A percentile compares a stretch with the other conserved stretches of the same genome.
phyloP scores from a whole-genome alignment of 192 early-diverging fungal genomes.

The Dispira simplex region DNA sequence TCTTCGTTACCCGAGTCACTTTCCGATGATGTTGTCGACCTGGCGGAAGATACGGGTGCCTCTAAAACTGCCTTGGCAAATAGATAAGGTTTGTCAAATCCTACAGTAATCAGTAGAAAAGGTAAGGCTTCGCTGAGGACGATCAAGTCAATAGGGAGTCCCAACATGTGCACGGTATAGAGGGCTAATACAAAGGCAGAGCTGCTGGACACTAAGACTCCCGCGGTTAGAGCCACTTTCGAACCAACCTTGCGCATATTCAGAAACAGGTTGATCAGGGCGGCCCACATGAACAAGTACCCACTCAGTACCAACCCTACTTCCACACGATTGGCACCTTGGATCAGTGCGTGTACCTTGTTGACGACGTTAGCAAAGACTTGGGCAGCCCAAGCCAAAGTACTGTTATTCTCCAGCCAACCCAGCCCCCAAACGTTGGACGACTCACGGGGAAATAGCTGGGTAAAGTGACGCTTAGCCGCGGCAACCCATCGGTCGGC shows the following conservation, averaged over 20 bases:
- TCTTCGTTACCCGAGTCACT: background rate
- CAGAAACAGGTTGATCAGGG: conserved; percentile 60
- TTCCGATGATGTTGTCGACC: background rate
- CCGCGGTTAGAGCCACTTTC: conserved; percentile 53
- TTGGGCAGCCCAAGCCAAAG: conserved; percentile 34
- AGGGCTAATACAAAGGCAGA: conserved; percentile 65
- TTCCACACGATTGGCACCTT: conserved; percentile 58
- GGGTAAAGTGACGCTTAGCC: conserved; percentile 27
- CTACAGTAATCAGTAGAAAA: conserved; percentile 79
- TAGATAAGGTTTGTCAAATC: conserved; percentile 74
- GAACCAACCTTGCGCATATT: conserved; percentile 82
- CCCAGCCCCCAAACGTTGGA: conserved; percentile 12
- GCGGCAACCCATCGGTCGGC: conserved; percentile 30
- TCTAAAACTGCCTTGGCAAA: conserved; percentile 66
- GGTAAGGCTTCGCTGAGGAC: conserved; percentile 76
- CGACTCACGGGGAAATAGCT: conserved; percentile 20
- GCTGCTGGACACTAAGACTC: conserved; percentile 52
- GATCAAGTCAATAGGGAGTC: conserved; percentile 49
- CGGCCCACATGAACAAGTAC: conserved; percentile 68
- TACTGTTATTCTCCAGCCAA: conserved; percentile 23
- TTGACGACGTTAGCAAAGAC: conserved; percentile 33
- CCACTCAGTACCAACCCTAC: conserved; percentile 61
- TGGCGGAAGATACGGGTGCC: background rate
- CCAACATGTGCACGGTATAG: conserved; percentile 47
- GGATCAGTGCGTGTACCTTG: conserved; percentile 47